A percentile compares a stretch with the other conserved stretches of the same genome.
These are phyloP conservation scores for Paramecium primaurelia DNA, from an alignment of 73 alveolate species.

Conservation along the genomic window DNA sequence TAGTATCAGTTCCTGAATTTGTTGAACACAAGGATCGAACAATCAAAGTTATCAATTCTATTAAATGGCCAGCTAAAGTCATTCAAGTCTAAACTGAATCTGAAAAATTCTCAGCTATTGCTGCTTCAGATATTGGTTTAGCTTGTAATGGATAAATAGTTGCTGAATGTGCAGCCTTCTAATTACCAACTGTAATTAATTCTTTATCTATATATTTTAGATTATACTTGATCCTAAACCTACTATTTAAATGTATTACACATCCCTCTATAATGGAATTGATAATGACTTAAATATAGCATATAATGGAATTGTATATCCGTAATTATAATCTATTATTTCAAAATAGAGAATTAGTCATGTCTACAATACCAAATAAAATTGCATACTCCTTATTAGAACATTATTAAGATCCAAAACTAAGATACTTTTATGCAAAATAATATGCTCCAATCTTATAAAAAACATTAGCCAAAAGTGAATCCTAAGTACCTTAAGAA, in stretches of 20 bases:
- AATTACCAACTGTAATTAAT: constrained; percentile 54
- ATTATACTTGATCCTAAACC: constrained; percentile 14
- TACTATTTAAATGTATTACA: constrained; percentile 19
- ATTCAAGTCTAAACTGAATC: background rate
- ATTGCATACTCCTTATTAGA: constrained; percentile 43
- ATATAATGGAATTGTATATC: constrained; percentile 46
- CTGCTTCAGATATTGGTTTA: constrained; percentile 61
- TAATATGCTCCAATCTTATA: constrained; percentile 27
- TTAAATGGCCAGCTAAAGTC: constrained; percentile 27
- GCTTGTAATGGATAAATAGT: constrained; percentile 53
- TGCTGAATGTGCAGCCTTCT: constrained; percentile 62
- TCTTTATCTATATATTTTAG: background rate
- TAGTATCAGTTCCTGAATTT: constrained; percentile 22
- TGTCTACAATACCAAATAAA: constrained; percentile 51
- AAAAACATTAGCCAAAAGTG: constrained; percentile 1
- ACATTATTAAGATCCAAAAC: constrained; percentile 54
- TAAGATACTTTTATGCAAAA: constrained; percentile 54
- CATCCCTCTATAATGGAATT: constrained; percentile 38
- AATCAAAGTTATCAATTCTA: background rate
- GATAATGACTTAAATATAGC: constrained; percentile 55
- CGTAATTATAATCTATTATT: background rate
- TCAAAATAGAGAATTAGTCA: background rate
- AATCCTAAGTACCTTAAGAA: background rate
- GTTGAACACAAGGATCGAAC: background rate
- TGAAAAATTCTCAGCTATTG: constrained; percentile 48